A percentile compares a stretch with the other conserved stretches of the same genome.
Conservation (phyloP, 345 rosid genomes). For the Brassica carinata region DNA sequence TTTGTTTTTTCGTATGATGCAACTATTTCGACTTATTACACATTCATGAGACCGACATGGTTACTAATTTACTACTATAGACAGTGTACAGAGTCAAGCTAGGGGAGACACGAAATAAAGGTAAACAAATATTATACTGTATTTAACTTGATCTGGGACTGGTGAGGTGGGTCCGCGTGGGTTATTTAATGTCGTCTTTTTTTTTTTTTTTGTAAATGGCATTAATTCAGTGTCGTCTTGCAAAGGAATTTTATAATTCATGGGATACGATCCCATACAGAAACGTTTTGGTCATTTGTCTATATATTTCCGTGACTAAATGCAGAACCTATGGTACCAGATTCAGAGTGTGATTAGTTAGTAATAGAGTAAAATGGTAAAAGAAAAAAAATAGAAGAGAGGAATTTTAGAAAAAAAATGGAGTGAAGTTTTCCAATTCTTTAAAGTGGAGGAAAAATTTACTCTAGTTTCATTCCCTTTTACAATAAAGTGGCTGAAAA, state of each 20-base stretch:
- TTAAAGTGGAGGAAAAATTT: too few relatives aligned
- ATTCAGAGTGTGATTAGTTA: slow-evolving; percentile 9
- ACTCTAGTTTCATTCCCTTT: too few relatives aligned
- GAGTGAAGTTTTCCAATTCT: too few relatives aligned
- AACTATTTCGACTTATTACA: neutral
- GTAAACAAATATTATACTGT: neutral
- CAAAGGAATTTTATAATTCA: slow-evolving; percentile 17
- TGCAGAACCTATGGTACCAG: slow-evolving; percentile 16
- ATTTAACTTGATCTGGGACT: neutral
- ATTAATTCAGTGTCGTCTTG: neutral
- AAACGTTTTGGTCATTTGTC: slow-evolving; percentile 5
- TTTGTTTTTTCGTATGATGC: neutral
- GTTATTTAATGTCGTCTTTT: too few relatives aligned
- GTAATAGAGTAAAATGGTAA: too few relatives aligned
- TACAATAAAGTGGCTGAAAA: too few relatives aligned
- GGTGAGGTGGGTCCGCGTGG: slow-evolving; percentile 25
- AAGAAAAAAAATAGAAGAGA: too few relatives aligned
- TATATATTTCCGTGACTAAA: slow-evolving; percentile 15
- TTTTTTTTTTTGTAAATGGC: too few relatives aligned
- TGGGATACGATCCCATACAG: slow-evolving; percentile 29
- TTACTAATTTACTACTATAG: neutral
- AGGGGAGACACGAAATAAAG: slow-evolving; percentile 7
- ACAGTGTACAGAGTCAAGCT: neutral
- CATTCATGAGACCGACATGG: neutral
- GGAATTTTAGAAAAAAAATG: too few relatives aligned